These are phyloP conservation scores for Populus hybrid DNA, from an alignment of 441 rosid genomes.

Conservation along the genomic window DNA sequence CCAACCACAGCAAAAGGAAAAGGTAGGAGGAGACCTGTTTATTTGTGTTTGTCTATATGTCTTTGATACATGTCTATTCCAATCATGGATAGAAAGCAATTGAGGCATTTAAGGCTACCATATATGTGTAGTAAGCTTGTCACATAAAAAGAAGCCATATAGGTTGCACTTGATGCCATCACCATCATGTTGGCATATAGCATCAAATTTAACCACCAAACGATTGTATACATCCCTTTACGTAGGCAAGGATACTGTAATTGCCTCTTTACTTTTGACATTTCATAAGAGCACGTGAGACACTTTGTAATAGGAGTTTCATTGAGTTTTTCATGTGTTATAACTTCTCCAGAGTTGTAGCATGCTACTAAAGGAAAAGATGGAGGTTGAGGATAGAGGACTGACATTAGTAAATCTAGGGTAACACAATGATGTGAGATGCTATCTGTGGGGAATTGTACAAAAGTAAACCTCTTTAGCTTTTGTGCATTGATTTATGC, in stretches of 20 bases:
- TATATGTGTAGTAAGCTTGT: not conserved
- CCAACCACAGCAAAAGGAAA: not conserved
- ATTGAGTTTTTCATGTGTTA: not conserved
- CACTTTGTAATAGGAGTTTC: not conserved
- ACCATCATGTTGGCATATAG: not conserved
- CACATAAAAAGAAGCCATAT: not conserved
- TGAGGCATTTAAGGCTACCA: not conserved
- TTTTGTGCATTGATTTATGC: not conserved
- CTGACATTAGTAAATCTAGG: not conserved
- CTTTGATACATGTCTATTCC: not conserved
- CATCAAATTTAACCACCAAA: not conserved
- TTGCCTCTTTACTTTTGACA: not conserved
- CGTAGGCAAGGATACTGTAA: not conserved
- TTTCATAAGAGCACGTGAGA: not conserved
- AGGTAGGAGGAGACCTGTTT: not conserved
- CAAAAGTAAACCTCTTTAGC: not conserved
- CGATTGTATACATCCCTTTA: not conserved
- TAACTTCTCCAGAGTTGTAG: not conserved
- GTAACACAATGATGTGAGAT: not conserved
- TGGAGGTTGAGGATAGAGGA: not conserved
- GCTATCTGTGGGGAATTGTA: not conserved
- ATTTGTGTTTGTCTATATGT: not conserved
- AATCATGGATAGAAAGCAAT: not conserved
- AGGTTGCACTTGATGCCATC: not conserved
- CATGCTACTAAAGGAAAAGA: not conserved